Evolutionary conservation across 2,329 filamentous ascomycete genomes (phyloP).

Genomic region (Microsporum ferrugineum): DNA sequence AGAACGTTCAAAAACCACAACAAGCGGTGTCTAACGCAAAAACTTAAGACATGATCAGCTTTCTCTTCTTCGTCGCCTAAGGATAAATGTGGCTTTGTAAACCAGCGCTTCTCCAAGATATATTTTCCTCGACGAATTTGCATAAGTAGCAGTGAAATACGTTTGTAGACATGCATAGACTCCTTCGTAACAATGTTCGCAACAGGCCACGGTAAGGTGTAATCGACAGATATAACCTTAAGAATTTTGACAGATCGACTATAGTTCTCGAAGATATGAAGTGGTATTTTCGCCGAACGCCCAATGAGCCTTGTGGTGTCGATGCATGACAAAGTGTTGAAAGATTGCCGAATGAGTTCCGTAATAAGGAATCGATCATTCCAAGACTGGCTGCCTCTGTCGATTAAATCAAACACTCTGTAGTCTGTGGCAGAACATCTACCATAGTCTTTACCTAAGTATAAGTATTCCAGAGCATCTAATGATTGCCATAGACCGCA

Average conservation of each 20-base stretch:
- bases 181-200: slow-evolving; percentile 61
- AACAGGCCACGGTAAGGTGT: slow-evolving; percentile 54
- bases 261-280: slow-evolving; percentile 36
- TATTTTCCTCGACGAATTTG: slow-evolving; percentile 63
- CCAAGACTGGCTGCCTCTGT: slow-evolving; percentile 52
- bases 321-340: slow-evolving; percentile 42
- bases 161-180: slow-evolving; percentile 56
- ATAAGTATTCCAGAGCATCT: slow-evolving; percentile 58
- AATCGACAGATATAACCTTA: slow-evolving; percentile 53
- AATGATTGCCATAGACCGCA: slow-evolving; percentile 58
- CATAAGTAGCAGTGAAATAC: slow-evolving; percentile 62
- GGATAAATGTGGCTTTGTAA: slow-evolving; percentile 34
- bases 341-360: slow-evolving; percentile 63
- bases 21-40: slow-evolving; percentile 52
- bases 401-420: slow-evolving; percentile 63
- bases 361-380: slow-evolving; percentile 72
- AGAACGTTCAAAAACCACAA: slow-evolving; percentile 68
- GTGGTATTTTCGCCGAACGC: slow-evolving; percentile 34
- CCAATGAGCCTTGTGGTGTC: slow-evolving; percentile 54
- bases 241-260: slow-evolving; percentile 52
- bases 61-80: slow-evolving; percentile 19
- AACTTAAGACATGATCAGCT: slow-evolving; percentile 27
- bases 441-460: slow-evolving; percentile 64
- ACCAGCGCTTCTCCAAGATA: slow-evolving; percentile 46
- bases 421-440: slow-evolving; percentile 54